These are phyloP conservation scores for Beauveria pseudobassiana DNA, from an alignment of 2,329 filamentous ascomycete species.

Conservation along the genomic window DNA sequence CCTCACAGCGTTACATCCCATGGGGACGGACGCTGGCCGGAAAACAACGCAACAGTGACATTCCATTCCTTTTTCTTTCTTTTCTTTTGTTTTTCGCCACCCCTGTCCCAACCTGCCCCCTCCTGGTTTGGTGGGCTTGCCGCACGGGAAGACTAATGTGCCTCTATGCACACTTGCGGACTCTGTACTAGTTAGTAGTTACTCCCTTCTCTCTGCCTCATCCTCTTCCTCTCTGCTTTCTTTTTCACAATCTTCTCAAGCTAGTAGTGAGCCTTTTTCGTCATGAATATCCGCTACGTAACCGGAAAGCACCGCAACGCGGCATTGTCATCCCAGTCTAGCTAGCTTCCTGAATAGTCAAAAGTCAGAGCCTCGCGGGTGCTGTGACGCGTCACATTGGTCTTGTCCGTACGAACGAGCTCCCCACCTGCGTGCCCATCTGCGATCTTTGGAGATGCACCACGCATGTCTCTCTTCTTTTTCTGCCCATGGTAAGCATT, in stretches of 20 bases:
- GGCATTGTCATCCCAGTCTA: too few species aligned
- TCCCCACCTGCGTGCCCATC: background rate
- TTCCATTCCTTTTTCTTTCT: background rate
- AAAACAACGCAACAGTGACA: background rate
- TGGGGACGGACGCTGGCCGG: background rate
- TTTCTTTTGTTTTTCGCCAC: background rate
- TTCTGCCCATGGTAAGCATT: background rate
- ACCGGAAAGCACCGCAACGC: too few species aligned
- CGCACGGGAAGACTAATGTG: conserved; percentile 11
- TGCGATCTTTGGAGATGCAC: background rate
- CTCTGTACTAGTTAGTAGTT: background rate
- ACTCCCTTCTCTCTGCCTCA: background rate
- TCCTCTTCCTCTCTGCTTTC: background rate
- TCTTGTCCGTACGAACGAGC: background rate
- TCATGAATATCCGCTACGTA: background rate
- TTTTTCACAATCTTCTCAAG: background rate
- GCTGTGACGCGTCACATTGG: background rate
- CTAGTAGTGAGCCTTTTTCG: background rate
- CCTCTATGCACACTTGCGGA: conserved; percentile 7
- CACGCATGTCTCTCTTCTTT: background rate
- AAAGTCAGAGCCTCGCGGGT: background rate
- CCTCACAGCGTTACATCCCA: background rate
- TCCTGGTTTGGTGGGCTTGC: background rate
- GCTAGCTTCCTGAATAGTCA: background rate
- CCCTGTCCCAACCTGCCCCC: background rate